These are phyloP conservation scores for Larix kaempferi DNA, from an alignment of 75 land plant genomes.

Conservation along the genomic window DNA sequence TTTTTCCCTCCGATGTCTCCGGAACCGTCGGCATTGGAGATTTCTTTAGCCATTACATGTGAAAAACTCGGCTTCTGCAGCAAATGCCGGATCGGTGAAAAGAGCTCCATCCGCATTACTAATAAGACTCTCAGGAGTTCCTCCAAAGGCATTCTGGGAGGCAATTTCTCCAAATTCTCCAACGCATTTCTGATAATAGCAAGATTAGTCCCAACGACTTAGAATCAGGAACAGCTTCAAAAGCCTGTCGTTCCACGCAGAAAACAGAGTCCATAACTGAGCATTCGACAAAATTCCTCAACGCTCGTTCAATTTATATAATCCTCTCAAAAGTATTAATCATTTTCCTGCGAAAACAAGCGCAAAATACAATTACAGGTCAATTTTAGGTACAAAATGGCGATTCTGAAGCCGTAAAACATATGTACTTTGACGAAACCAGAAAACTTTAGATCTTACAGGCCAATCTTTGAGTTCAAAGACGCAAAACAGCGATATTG, in stretches of 20 bases:
- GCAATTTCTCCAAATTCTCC: constrained; percentile 1
- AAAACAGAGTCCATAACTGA: constrained; percentile 5
- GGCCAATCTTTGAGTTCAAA: too few relatives aligned
- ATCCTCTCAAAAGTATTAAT: background rate
- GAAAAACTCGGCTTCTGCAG: background rate
- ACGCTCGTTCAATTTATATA: background rate
- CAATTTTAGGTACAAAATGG: too few relatives aligned
- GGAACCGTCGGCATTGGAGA: background rate
- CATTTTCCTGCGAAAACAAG: background rate
- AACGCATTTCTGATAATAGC: background rate
- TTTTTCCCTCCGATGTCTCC: background rate
- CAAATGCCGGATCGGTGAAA: background rate
- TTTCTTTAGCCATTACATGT: background rate
- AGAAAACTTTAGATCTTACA: too few relatives aligned
- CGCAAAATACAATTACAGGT: too few relatives aligned
- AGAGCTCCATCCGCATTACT: background rate
- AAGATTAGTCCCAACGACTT: constrained; percentile 6
- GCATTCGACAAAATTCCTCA: background rate
- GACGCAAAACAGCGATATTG: too few relatives aligned
- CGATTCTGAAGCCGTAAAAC: too few relatives aligned
- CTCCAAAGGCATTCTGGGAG: constrained; percentile 3
- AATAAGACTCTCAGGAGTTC: background rate
- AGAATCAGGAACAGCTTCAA: constrained; percentile 2
- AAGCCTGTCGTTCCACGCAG: constrained; percentile 1
- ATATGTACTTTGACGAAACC: too few relatives aligned